Conservation (phyloP, 2,329 filamentous ascomycete genomes). For the Stemphylium vesicarium region DNA sequence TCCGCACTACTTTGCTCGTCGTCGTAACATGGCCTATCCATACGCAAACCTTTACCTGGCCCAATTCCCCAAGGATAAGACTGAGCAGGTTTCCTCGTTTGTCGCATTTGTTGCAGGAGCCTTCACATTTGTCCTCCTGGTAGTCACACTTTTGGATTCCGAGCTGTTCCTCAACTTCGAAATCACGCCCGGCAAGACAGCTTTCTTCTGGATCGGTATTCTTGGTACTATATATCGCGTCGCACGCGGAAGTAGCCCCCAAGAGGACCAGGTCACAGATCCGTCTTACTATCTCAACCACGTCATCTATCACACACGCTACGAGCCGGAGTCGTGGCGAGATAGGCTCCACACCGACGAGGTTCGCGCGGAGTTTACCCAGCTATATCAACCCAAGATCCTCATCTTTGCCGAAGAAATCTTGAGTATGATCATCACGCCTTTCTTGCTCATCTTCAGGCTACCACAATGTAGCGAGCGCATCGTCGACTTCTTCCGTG, state of each 20-base stretch:
- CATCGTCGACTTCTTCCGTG: conserved; percentile 95
- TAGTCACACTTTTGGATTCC: conserved; percentile 85
- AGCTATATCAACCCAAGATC: conserved; percentile 89
- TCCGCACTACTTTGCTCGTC: conserved; percentile 86
- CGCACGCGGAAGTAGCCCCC: conserved; percentile 81
- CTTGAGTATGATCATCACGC: conserved; percentile 88
- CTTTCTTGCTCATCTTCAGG: conserved; percentile 84
- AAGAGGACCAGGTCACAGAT: conserved; percentile 86
- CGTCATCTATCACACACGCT: conserved; percentile 92
- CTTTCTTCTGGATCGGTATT: conserved; percentile 86
- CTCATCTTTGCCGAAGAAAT: conserved; percentile 93
- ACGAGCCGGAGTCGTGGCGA: conserved; percentile 87
- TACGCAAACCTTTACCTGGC: conserved; percentile 92
- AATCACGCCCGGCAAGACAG: conserved; percentile 84
- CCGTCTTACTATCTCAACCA: conserved; percentile 87
- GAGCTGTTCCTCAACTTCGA: conserved; percentile 93
- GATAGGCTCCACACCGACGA: conserved; percentile 91
- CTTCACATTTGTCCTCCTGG: conserved; percentile 80
- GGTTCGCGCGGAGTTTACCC: conserved; percentile 86
- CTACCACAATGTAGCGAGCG: conserved; percentile 88
- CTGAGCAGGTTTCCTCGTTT: conserved; percentile 81
- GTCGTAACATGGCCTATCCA: conserved; percentile 92
- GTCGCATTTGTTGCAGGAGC: conserved; percentile 88
- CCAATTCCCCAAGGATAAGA: conserved; percentile 96
- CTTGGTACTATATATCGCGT: conserved; percentile 84